Base-by-base conservation (phyloP, 495 filamentous ascomycete genomes). In the Trichoderma asperelloides region DNA sequence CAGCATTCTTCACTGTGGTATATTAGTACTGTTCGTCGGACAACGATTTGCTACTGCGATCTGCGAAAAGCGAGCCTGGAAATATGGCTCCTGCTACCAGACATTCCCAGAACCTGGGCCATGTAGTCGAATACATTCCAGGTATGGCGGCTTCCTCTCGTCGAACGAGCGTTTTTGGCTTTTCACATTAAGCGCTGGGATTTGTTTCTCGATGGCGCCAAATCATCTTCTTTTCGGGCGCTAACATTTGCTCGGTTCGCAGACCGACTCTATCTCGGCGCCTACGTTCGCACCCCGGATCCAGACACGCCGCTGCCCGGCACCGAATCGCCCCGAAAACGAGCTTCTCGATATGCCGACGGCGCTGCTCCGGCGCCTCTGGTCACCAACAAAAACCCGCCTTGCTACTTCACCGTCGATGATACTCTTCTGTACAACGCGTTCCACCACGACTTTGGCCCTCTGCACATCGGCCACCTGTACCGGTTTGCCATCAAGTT, bases 401-500 rank as follows among this genome's bases (percentile, higher is more conserved):
- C 96, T 0, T 91, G 89, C 68, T 99, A 99, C 78, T 99, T 99
- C 78, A 93, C 93, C 3, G 86, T 98, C 67, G 96, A 99, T 73
- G 91, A 97, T 73, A 88, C 82, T 39, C 85, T 99, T 16, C 83
- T 96, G 28, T 99, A 99, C 82, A 98, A 99, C 74, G 92, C 93
- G 9, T 99, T 99, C 80, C 93, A 97, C 77, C 93, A 94, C 68
- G 95, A 99, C 77, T 99, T 99, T 76, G 95, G 95, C 68, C 95
- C 95, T 71, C 82, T 98, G 27, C 96, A 99, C 79, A 96, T 98
- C 65, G 95, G 96, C 5, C 95, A 99, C 72, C 80, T 98, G 33
- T 98, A 99, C 80, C 85, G 95, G 43, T 99, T 98, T 78, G 93
- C 96, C 1, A 87, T 97, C 39, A 85, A 92, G 55, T 91, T 99